These are phyloP conservation scores for Coniella vitis DNA, from an alignment of 2,329 filamentous ascomycete genomes.

Conservation along the genomic window DNA sequence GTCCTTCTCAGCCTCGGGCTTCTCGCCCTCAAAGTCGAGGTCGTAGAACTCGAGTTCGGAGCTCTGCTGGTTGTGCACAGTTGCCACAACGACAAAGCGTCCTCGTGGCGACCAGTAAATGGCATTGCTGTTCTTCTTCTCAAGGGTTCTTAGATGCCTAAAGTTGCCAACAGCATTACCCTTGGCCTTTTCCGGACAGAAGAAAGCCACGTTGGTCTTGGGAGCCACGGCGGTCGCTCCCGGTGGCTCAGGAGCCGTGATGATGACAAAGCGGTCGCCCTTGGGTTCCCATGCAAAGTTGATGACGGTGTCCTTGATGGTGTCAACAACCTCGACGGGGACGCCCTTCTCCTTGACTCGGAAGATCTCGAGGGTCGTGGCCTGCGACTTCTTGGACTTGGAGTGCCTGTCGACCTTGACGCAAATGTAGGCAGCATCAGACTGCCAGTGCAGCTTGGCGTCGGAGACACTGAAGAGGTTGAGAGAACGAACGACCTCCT, in stretches of 20 bases:
- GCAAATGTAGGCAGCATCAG: constrained; percentile 85
- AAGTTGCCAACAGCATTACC: constrained; percentile 78
- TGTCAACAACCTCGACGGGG: constrained; percentile 94
- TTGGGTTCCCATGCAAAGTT: constrained; percentile 99
- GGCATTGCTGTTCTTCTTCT: constrained; percentile 99
- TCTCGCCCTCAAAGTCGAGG: constrained; percentile 95
- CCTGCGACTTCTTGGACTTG: constrained; percentile 97
- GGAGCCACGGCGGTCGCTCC: constrained; percentile 75
- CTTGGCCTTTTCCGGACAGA: constrained; percentile 93
- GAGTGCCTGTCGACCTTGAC: constrained; percentile 98
- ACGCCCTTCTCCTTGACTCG: constrained; percentile 95
- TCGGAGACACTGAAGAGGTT: constrained; percentile 98
- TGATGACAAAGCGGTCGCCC: constrained; percentile 93
- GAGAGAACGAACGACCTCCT: constrained; percentile 86
- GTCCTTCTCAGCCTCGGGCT: constrained; percentile 87
- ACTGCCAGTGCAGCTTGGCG: constrained; percentile 98
- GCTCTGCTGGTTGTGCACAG: constrained; percentile 85
- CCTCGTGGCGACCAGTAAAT: constrained; percentile 99
- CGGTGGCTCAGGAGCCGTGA: constrained; percentile 82
- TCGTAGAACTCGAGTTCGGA: constrained; percentile 98
- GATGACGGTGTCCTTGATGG: constrained; percentile 96
- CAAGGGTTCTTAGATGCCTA: constrained; percentile 87
- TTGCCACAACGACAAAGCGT: constrained; percentile 89
- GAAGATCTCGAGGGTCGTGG: constrained; percentile 98
- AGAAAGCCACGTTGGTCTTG: constrained; percentile 94